phyloP scores from a whole-genome alignment of 176 grass and related monocot species.

The Carex parvula region DNA sequence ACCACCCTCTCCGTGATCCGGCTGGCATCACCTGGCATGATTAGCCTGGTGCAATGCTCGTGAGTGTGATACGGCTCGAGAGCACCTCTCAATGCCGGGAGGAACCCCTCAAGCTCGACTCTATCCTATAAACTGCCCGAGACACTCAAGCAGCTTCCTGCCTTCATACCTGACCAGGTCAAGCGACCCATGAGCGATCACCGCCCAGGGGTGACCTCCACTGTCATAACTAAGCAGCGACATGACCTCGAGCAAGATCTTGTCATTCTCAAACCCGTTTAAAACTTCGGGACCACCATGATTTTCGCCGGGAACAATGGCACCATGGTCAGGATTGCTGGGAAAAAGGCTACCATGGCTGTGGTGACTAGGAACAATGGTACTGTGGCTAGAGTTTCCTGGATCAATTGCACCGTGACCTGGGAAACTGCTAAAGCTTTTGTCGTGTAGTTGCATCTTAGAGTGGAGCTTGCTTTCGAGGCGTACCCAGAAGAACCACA shows the following conservation, averaged over 20 bases:
- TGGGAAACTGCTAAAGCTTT: not conserved
- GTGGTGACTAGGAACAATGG: not conserved
- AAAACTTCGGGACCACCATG: too few species aligned
- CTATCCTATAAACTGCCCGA: conserved; percentile 18
- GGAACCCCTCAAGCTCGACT: conserved; percentile 22
- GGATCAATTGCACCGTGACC: not conserved
- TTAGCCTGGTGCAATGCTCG: conserved; percentile 42
- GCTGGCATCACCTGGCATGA: conserved; percentile 27
- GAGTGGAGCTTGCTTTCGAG: conserved; percentile 51
- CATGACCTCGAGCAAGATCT: too few species aligned
- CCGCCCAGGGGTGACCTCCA: not conserved
- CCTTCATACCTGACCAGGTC: conserved; percentile 31
- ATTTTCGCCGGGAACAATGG: too few species aligned
- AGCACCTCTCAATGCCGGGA: conserved; percentile 26
- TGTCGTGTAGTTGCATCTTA: conserved; percentile 35
- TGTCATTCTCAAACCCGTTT: too few species aligned
- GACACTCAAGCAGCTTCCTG: conserved; percentile 29
- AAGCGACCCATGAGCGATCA: conserved; percentile 22
- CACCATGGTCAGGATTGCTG: too few species aligned
- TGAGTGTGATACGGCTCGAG: conserved; percentile 27
- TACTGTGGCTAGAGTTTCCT: not conserved
- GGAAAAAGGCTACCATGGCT: too few species aligned
- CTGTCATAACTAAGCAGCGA: too few species aligned
- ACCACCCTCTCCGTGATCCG: conserved; percentile 29
- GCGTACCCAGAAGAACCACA: too few species aligned